Evolutionary conservation across 169 alveolate genomes (phyloP).

Genomic region (Theileria annulata): DNA sequence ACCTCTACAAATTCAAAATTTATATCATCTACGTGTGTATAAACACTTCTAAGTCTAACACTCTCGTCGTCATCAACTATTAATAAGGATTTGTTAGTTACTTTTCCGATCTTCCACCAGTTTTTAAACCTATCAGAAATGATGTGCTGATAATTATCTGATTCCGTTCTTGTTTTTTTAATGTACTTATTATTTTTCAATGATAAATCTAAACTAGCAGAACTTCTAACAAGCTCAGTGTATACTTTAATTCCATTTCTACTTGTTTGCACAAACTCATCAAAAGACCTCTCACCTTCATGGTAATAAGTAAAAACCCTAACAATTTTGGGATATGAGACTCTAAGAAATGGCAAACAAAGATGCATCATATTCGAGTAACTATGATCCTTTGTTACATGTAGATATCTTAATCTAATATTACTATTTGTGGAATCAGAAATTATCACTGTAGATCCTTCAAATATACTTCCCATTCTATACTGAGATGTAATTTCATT

Average conservation of each 20-base stretch:
- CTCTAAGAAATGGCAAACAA: conserved; percentile 11
- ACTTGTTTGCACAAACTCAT: conserved; percentile 9
- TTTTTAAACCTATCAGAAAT: conserved; percentile 13
- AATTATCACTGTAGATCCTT: conserved; percentile 7
- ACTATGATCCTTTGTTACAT: neutral
- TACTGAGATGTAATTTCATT: conserved; percentile 4
- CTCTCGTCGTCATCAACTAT: conserved; percentile 4
- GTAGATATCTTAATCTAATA: conserved; percentile 8
- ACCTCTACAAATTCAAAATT: conserved; percentile 18
- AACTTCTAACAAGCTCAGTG: conserved; percentile 17
- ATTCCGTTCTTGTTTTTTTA: neutral
- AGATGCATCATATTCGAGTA: neutral
- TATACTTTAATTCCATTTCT: neutral
- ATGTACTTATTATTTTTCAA: neutral
- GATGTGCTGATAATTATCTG: neutral
- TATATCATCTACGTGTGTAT: neutral
- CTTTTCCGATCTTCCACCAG: conserved; percentile 10
- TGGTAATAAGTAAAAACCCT: conserved; percentile 29
- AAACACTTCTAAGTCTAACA: conserved; percentile 22
- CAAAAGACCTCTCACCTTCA: conserved; percentile 20
- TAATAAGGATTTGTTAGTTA: conserved; percentile 6
- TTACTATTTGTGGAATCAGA: conserved; percentile 9
- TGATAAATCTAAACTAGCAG: conserved; percentile 15
- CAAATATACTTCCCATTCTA: conserved; percentile 17
- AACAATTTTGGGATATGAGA: neutral